Percentiles rank a stretch among this genome's conserved stretches.
Evolutionary conservation across 2,329 filamentous ascomycete genomes (phyloP).

Genomic region (Helotiales sp.): DNA sequence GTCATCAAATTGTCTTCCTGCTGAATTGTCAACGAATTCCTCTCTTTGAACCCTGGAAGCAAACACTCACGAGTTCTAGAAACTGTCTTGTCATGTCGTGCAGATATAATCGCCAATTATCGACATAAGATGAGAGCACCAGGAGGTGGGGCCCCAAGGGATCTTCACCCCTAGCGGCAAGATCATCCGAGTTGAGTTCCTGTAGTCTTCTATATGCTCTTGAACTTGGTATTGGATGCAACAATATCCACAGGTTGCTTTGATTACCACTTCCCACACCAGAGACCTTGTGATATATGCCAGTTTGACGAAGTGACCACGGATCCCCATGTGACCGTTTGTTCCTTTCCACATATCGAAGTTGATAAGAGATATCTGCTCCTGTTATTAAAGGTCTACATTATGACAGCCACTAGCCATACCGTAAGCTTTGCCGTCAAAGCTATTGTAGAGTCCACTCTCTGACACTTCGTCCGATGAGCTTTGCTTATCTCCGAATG

Average conservation of each 20-base stretch:
- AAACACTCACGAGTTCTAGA: slow-evolving; percentile 1
- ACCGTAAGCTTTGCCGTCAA: not conserved
- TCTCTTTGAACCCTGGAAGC: not conserved
- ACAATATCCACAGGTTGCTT: slow-evolving; percentile 27
- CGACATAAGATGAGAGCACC: slow-evolving; percentile 32
- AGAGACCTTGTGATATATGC: slow-evolving; percentile 5
- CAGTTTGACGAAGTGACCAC: slow-evolving; percentile 9
- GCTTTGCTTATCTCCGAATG: slow-evolving; percentile 5
- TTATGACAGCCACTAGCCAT: not conserved
- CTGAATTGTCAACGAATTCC: not conserved
- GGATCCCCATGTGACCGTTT: not conserved
- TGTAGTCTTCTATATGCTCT: slow-evolving; percentile 15
- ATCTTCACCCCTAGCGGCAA: not conserved
- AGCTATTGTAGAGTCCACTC: slow-evolving; percentile 1
- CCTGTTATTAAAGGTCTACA: not conserved
- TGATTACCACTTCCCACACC: not conserved
- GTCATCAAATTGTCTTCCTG: slow-evolving; percentile 13
- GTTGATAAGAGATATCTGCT: not conserved
- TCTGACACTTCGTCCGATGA: slow-evolving; percentile 1
- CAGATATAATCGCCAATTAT: slow-evolving; percentile 33
- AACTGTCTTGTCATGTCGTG: slow-evolving; percentile 7
- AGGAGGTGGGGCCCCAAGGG: slow-evolving; percentile 27
- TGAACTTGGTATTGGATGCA: slow-evolving; percentile 29
- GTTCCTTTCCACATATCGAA: not conserved
- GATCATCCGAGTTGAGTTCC: not conserved